These are phyloP conservation scores for Zanthoxylum bungeanum DNA, from an alignment of 345 rosid genomes.

Conservation along the genomic window DNA sequence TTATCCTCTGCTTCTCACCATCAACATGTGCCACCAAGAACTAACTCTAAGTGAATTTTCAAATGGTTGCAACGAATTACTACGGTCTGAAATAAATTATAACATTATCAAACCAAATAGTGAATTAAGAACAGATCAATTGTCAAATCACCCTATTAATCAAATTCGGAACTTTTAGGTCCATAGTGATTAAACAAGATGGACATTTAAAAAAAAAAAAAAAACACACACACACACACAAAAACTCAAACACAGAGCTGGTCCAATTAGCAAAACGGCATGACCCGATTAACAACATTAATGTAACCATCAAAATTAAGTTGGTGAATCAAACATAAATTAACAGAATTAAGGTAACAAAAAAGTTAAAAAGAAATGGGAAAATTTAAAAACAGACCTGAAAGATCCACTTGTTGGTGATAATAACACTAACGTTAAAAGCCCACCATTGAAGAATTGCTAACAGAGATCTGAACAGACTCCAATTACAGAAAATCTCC, in stretches of 20 bases:
- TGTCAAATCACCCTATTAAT: not conserved
- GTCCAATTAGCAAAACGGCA: no score
- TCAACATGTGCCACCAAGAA: no score
- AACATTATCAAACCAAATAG: not conserved
- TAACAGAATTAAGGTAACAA: slow-evolving; percentile 35
- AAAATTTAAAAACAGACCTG: slow-evolving; percentile 50
- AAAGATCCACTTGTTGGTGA: slow-evolving; percentile 99
- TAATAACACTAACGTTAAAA: slow-evolving; percentile 94
- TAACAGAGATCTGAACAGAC: no score
- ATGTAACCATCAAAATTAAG: not conserved
- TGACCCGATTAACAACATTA: not conserved
- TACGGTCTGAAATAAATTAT: not conserved
- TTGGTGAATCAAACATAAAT: not conserved
- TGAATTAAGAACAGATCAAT: not conserved
- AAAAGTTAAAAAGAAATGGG: no score
- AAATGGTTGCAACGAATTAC: not conserved
- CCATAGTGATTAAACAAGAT: not conserved
- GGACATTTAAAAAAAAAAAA: no score
- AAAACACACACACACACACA: no score
- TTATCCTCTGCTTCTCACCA: no score
- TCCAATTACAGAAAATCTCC: no score
- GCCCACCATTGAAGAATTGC: slow-evolving; percentile 96
- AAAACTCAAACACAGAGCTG: no score
- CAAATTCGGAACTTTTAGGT: not conserved
- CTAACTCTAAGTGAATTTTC: no score